Conservation (phyloP, 129 eudicot species). For the Centella asiatica region DNA sequence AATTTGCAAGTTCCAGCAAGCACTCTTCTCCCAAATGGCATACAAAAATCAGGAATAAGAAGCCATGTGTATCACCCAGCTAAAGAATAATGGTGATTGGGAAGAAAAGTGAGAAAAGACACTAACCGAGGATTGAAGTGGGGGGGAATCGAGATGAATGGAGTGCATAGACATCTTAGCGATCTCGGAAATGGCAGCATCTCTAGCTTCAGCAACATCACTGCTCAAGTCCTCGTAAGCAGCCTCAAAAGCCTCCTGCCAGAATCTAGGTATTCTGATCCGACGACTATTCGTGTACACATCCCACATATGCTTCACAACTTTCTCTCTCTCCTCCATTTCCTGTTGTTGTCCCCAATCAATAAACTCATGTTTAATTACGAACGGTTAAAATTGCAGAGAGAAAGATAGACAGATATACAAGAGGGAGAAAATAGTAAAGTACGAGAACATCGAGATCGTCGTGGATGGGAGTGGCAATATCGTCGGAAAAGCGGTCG, state of each 20-base stretch:
- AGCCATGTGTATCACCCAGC: neutral
- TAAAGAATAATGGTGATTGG: neutral
- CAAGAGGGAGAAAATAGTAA: neutral
- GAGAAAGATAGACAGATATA: too few species aligned
- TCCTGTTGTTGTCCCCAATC: conserved; percentile 35
- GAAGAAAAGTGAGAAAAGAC: neutral
- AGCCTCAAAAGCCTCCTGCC: conserved; percentile 96
- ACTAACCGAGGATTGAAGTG: conserved; percentile 47
- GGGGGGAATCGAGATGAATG: conserved; percentile 46
- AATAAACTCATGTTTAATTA: neutral
- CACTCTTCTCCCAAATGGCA: too few species aligned
- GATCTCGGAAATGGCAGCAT: conserved; percentile 73
- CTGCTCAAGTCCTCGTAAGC: conserved; percentile 88
- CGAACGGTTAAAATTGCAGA: too few species aligned
- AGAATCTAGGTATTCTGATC: conserved; percentile 61
- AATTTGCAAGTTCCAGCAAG: too few species aligned
- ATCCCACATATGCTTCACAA: conserved; percentile 97
- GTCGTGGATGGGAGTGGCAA: conserved; percentile 36
- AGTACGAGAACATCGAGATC: conserved; percentile 85
- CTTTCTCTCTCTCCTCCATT: conserved; percentile 91
- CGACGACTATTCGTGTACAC: conserved; percentile 69
- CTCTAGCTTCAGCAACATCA: conserved; percentile 52
- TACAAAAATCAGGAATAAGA: too few species aligned
- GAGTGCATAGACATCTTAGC: conserved; percentile 76
- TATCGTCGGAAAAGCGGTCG: conserved; percentile 47